Percentiles rank a stretch among this genome's conserved stretches.
These are phyloP conservation scores for Vitis hybrid DNA, from an alignment of 177 flowering plant genomes.

Conservation along the genomic window DNA sequence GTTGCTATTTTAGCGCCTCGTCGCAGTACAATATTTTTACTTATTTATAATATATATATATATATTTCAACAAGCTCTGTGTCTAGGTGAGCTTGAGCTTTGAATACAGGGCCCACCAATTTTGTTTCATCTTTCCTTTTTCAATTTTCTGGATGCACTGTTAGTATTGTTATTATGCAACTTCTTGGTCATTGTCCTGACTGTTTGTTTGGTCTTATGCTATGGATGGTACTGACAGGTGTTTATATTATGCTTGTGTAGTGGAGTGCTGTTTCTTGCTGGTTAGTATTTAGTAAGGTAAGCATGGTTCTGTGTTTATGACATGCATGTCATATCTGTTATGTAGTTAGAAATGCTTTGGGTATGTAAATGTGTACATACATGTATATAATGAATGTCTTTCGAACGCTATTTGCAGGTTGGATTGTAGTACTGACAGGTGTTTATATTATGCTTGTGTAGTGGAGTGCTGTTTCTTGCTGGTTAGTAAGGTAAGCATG, in stretches of 20 bases:
- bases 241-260: slow-evolving; percentile 19
- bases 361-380: neutral
- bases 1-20: no score
- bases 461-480: neutral
- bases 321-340: neutral
- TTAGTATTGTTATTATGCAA: no score
- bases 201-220: neutral
- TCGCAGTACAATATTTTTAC: no score
- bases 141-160: no score
- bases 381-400: neutral
- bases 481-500: slow-evolving; percentile 6
- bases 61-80: no score
- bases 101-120: no score
- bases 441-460: slow-evolving; percentile 19
- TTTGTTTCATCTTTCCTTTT: no score
- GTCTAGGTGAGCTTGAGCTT: no score
- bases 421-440: slow-evolving; percentile 14
- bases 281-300: slow-evolving; percentile 8
- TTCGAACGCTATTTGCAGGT: slow-evolving; percentile 17
- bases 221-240: neutral
- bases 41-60: no score
- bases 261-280: neutral
- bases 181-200: no score
- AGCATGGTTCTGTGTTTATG: neutral
- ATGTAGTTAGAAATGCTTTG: neutral